Evolutionary conservation across 2,329 filamentous ascomycete genomes (phyloP), one percentile per base, ranked within the genome.

Genomic region (Fusarium sp.): DNA sequence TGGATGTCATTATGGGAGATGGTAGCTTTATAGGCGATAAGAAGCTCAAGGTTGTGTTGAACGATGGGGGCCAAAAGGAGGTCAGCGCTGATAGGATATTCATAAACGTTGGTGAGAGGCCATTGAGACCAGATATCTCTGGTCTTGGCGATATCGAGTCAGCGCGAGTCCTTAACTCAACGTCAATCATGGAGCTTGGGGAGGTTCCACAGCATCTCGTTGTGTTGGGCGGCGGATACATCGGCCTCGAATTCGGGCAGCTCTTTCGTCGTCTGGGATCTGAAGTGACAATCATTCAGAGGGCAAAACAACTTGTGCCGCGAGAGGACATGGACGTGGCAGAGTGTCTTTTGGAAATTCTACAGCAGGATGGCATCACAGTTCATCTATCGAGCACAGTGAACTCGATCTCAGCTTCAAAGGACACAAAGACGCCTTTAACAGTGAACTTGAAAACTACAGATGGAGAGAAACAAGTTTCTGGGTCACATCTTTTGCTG

Each of bases 201-300:
- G 71, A 74, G 14, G 80, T 85, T 13, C 85, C 85, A 4, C 69
- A 75, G 14, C 82, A 84, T 72, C 76, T 87, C 5, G 73, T 86
- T 35, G 79, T 87, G 2, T 61, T 87, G n/a, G 84, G 85, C 2
- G 84, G 84, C 6, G 84, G 84, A 6, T 84, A 84, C 58, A 78
- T 87, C 31, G 85, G 84, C 2, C 74, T 86, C 13, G 84, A 87
- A 66, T 87, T 86, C 62, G 84, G 79, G 4, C 84, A 87, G 72
- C 76, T 86, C 25, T 84, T 86, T 72, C 76, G 80, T 2, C 77
- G 85, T 18, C 73, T 87, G 15, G 84, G 84, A 1, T 78, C 83
- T 5, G 73, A 80, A 29, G 84, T 87, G 40, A 84, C 81, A 3
- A 72, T 87, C 42, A 56, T 86, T 5, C 82, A 86, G 71, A 73